These are phyloP conservation scores for Leccinum pellstonianum DNA, from an alignment of 768 basidiomycete species.

Conservation along the genomic window DNA sequence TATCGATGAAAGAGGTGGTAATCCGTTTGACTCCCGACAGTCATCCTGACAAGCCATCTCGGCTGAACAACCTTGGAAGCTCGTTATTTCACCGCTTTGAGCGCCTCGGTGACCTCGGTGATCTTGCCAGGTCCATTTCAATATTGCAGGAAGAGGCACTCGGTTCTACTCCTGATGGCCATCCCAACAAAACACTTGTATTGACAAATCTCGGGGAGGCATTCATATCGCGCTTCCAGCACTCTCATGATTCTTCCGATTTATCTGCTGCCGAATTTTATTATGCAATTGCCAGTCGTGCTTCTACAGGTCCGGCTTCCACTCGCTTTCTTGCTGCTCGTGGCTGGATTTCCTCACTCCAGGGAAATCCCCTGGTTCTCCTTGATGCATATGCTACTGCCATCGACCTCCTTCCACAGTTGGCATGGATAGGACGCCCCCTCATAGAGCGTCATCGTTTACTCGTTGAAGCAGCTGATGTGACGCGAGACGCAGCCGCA, in stretches of 20 bases:
- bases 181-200: not conserved
- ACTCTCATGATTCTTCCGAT: not conserved
- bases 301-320: not conserved
- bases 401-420: not conserved
- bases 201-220: not conserved
- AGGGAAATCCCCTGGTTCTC: not conserved
- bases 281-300: not conserved
- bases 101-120: not conserved
- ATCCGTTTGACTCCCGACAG: not conserved
- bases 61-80: not conserved
- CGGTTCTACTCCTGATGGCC: not conserved
- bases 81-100: not conserved
- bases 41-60: not conserved
- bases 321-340: not conserved
- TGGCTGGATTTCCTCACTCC: not conserved
- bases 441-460: not conserved
- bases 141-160: not conserved
- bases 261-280: not conserved
- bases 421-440: not conserved
- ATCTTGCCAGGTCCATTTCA: not conserved
- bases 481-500: not conserved
- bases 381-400: not conserved
- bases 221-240: not conserved
- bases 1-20: not conserved
- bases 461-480: not conserved